Percentiles rank a stretch among this genome's conserved stretches.
These are phyloP conservation scores for Linderniella brevidens DNA, from an alignment of 257 asterid species.

Conservation along the genomic window DNA sequence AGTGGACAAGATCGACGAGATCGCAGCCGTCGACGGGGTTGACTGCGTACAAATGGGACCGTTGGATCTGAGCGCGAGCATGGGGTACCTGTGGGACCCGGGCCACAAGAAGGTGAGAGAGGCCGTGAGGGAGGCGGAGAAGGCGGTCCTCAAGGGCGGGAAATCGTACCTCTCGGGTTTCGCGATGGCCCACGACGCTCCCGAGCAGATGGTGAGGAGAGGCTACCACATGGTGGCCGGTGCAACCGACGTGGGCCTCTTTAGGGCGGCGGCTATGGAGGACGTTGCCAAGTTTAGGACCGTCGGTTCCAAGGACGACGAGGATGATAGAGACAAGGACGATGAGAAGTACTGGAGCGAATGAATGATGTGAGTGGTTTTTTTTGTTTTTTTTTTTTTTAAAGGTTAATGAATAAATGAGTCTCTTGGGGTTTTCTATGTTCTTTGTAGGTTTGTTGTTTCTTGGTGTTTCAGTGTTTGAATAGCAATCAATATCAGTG, in stretches of 20 bases:
- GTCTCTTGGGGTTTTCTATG: too few species aligned
- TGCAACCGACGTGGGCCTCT: slow-evolving; percentile 45
- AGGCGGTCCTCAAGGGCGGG: slow-evolving; percentile 26
- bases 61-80: slow-evolving; percentile 70
- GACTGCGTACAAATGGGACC: slow-evolving; percentile 87
- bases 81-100: slow-evolving; percentile 85
- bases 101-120: slow-evolving; percentile 73
- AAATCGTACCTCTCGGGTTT: slow-evolving; percentile 52
- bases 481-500: too few species aligned
- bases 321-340: slow-evolving; percentile 13
- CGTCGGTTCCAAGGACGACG: slow-evolving; percentile 12
- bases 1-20: slow-evolving; percentile 48
- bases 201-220: slow-evolving; percentile 34
- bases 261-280: slow-evolving; percentile 49
- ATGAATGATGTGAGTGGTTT: slow-evolving; percentile 17
- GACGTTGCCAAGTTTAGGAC: slow-evolving; percentile 49
- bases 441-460: too few species aligned
- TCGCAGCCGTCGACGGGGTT: slow-evolving; percentile 56
- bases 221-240: slow-evolving; percentile 82
- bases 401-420: too few species aligned
- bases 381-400: too few species aligned
- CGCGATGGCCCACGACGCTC: slow-evolving; percentile 61
- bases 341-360: slow-evolving; percentile 80
- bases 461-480: too few species aligned
- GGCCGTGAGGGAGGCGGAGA: slow-evolving; percentile 44